A percentile compares a stretch with the other conserved stretches of the same genome.
phyloP scores from a whole-genome alignment of 2,329 filamentous ascomycete genomes.

The Colletotrichum lentis region DNA sequence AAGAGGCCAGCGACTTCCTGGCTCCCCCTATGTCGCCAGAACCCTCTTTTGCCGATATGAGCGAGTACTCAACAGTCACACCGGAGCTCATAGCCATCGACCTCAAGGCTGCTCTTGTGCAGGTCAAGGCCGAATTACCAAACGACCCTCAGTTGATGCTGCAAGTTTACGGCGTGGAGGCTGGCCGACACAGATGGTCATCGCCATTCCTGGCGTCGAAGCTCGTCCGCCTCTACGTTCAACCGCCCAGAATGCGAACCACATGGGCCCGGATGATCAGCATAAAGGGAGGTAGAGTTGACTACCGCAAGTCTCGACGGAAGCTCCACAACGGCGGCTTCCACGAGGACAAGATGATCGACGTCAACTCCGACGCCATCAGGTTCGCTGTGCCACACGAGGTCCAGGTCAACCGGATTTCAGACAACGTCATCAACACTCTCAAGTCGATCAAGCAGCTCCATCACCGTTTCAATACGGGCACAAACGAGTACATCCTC shows the following conservation, averaged over 20 bases:
- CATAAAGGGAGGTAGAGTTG: constrained; percentile 80
- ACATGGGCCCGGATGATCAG: constrained; percentile 89
- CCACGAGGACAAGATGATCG: constrained; percentile 81
- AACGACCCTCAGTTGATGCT: constrained; percentile 91
- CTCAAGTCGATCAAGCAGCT: constrained; percentile 88
- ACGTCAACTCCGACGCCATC: constrained; percentile 85
- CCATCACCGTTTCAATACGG: constrained; percentile 90
- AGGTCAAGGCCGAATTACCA: constrained; percentile 89
- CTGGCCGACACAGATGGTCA: constrained; percentile 86
- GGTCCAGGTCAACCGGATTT: constrained; percentile 85
- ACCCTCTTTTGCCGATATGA: constrained; percentile 44
- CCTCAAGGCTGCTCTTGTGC: constrained; percentile 80
- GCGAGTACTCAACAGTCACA: constrained; percentile 46
- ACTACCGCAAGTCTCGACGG: constrained; percentile 78
- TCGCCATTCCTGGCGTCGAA: constrained; percentile 81
- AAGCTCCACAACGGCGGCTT: constrained; percentile 67
- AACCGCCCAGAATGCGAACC: constrained; percentile 80
- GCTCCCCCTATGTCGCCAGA: constrained; percentile 51
- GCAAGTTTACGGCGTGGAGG: constrained; percentile 83
- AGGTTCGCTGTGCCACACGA: constrained; percentile 90
- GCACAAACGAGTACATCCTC: constrained; percentile 86
- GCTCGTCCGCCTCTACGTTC: constrained; percentile 84
- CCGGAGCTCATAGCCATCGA: constrained; percentile 82
- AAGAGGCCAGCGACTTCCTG: constrained; percentile 46
- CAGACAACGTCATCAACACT: constrained; percentile 92